Conservation (phyloP, 495 filamentous ascomycete species). For the Aspergillus funiculosus region DNA sequence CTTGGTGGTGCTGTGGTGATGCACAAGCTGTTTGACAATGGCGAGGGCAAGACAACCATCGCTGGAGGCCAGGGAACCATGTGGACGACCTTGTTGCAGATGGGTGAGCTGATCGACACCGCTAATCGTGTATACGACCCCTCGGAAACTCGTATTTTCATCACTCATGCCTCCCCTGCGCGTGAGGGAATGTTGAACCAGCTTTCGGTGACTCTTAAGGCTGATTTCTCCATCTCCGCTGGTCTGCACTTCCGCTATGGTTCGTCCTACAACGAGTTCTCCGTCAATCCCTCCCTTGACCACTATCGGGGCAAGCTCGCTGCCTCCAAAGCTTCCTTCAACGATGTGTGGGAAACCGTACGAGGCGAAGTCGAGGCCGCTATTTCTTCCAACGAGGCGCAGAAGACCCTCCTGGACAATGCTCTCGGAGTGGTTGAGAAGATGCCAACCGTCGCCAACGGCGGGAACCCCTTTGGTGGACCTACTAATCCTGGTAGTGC, state of each 20-base stretch:
- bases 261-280: slow-evolving; percentile 99
- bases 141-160: slow-evolving; percentile 94
- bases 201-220: slow-evolving; percentile 94
- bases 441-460: slow-evolving; percentile 92
- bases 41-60: slow-evolving; percentile 95
- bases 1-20: slow-evolving; percentile 97
- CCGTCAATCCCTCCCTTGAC: slow-evolving; percentile 95
- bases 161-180: slow-evolving; percentile 95
- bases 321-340: slow-evolving; percentile 98
- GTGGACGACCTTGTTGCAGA: slow-evolving; percentile 98
- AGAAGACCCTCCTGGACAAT: slow-evolving; percentile 83
- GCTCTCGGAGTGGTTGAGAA: slow-evolving; percentile 86
- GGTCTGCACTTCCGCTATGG: slow-evolving; percentile 98
- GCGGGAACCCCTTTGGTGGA: slow-evolving; percentile 94
- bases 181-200: slow-evolving; percentile 97
- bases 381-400: slow-evolving; percentile 84
- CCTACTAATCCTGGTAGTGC: slow-evolving; percentile 63
- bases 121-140: slow-evolving; percentile 98
- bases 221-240: slow-evolving; percentile 96
- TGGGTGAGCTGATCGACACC: slow-evolving; percentile 97
- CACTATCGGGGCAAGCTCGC: slow-evolving; percentile 99
- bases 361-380: slow-evolving; percentile 90
- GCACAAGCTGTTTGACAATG: slow-evolving; percentile 99
- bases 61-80: slow-evolving; percentile 98
- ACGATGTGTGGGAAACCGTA: slow-evolving; percentile 99